Base-by-base conservation (phyloP, 352 stramenopile genomes). In the Globisporangium takayamanum region DNA sequence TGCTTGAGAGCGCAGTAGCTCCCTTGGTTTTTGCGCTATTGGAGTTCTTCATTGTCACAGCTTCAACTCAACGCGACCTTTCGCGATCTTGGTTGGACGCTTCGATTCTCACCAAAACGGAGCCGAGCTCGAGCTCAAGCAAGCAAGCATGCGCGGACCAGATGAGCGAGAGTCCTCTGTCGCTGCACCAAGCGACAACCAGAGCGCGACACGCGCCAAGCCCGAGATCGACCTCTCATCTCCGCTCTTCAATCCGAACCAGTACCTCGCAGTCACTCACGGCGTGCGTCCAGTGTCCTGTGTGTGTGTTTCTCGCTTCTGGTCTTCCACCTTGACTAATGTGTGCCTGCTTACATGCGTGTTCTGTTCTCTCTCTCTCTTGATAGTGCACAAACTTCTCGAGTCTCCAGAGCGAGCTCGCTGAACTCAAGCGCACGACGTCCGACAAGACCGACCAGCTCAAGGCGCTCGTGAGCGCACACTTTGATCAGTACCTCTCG, bases 361-460 rank as follows among this genome's bases (percentile, higher is more conserved):
- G 33, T 10, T 7, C 1, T 12, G 33, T 1, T 12, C 7, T 46
- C 42, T 61, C 12, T 52, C 4, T 49, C 4, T 30, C 22, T 4
- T 14, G 22, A 0, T 59, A 91, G 82, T 68, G 55, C 26, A 91
- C 82, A 28, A 90, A 67, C 53, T 89, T 83, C 53, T 64, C 70
- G 47, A 73, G 69, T 30, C 59, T 94, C 48, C 72, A 87, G 55
- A 75, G 57, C 20, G 77, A 85, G 56, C 76, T 94, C n/a, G 71
- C 74, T 18, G 74, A 81, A 48, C 71, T 94, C 39, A 80, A 82
- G 59, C 80, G 80, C 50, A 78, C 77, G 51, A 92, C 80, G 18
- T 91, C 77, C 1, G 81, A 92, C 68, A 94, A 92, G 64, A 94
- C 84, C 0, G 75, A 86, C 58, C 84, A 92, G 64, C 77, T 94